Base-by-base conservation (phyloP, 306 rosid species). In the Lotus japonicus region DNA sequence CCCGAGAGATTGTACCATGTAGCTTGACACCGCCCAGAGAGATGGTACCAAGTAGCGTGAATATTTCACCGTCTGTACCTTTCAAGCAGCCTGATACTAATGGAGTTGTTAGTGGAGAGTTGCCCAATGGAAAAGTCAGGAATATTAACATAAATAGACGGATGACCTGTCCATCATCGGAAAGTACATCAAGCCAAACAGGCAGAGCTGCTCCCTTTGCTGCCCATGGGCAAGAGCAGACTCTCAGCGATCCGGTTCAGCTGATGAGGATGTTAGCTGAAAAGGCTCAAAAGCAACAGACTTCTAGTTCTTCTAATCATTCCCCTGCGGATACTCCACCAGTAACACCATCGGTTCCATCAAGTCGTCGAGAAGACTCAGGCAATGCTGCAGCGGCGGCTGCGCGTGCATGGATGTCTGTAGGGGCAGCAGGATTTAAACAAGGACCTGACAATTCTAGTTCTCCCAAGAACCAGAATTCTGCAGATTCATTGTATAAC, bases 401-500 rank as follows among this genome's bases (percentile, higher is more conserved):
- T 63, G 96, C 99, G 31, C 96, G 95, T 17, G 99, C 96, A 43
- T 95, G 99, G 99, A 95, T 95, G 97, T 90, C 99, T 9, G 79
- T 90, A 19, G 99, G 99, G 48, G 95, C 96, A 23, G 96, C 90
- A 76, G 89, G 92, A 7, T 88, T 86, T 80, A 95, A 85, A 79
- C 94, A 82, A 71, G 88, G 84, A 15, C 73, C 82, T 16, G 97
- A 90, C 28, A 85, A 31, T 82, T 80, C 86, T 11, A 73, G 81
- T 18, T 79, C 85, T 68, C 84, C 95, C 7, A 86, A 82, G 62
- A 82, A 51, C 60, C 97, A 82, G 65, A 88, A 86, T 58, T 82
- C 89, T 50, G 96, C 90, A 10, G 92, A 88, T 67, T 91, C 99
- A 33, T 77, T 86, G 21, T 88, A 84, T 77, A 88, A 85, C 71